Base-by-base conservation (phyloP, 2,329 filamentous ascomycete species). In the Knufia petricola region DNA sequence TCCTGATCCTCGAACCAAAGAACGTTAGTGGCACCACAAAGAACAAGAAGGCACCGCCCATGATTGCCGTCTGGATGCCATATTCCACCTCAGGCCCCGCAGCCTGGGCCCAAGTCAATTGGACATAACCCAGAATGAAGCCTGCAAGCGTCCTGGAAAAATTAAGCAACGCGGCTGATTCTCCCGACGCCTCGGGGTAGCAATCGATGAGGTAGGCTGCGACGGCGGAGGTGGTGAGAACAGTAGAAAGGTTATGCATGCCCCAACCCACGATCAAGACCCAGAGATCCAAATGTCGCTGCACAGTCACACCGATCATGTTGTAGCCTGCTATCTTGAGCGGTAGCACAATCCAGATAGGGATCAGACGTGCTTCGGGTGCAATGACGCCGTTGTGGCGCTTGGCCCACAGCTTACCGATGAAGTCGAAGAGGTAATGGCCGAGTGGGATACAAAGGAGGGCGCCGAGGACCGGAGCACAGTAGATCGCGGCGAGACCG, bases 211-310 rank as follows among this genome's bases (percentile, higher is more conserved):
- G 65, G 55, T 77, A 77, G 17, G 70, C 69, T 45, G 66, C 70
- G 21, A 76, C 61, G 4, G 70, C 72, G 2, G 73, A 70, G 1
- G 73, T 76, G 1, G 68, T 70, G 49, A 76, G 66, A 68, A 77
- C 78, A 58, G 76, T 70, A 2, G 73, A 72, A 52, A 76, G 75
- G 20, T 71, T 69, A 51, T 77, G 75, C 34, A 77, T 58, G 2
- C 70, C 73, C 69, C 74, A 77, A 15, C 59, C 66, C 4, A 69
- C 61, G 6, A 65, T 68, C 19, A 69, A 65, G 3, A 66, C 61
- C 67, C 74, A 73, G 59, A 68, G 77, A 54, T 74, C 70, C 65
- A 69, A 75, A 4, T 59, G 60, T 10, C 63, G 59, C 49, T 70
- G 55, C 4, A 78, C 65, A 1, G 67, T 65, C 51, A 75, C 69